Conservation (phyloP, 2,329 filamentous ascomycete genomes). For the Fulvia fulva region DNA sequence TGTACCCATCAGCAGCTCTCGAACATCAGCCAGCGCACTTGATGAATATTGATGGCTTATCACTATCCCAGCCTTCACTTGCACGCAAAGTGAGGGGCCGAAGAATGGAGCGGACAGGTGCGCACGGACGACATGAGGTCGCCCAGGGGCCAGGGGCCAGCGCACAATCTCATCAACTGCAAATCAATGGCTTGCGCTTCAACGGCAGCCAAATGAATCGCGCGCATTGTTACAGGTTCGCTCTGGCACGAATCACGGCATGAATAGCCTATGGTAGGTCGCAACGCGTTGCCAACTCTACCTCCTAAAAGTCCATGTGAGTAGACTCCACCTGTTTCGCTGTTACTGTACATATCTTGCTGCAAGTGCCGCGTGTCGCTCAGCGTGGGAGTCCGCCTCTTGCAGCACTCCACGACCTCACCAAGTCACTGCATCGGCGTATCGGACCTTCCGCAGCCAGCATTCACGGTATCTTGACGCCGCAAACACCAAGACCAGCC, state of each 20-base stretch:
- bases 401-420: not conserved
- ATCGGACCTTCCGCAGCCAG: not conserved
- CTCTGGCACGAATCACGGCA: not conserved
- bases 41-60: not conserved
- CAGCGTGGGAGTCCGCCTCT: not conserved
- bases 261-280: not conserved
- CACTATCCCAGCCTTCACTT: not conserved
- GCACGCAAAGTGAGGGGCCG: not conserved
- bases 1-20: not conserved
- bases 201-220: not conserved
- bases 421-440: not conserved
- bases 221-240: not conserved
- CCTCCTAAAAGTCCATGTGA: not conserved
- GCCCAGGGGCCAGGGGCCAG: too few species aligned
- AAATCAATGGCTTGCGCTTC: not conserved
- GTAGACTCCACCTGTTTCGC: not conserved
- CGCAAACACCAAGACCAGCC: constrained; percentile 4
- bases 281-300: not conserved
- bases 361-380: not conserved
- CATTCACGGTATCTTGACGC: not conserved
- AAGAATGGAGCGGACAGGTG: not conserved
- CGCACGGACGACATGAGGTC: too few species aligned
- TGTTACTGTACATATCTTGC: not conserved
- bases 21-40: not conserved
- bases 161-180: not conserved